Conservation (phyloP, 352 stramenopile species). For the Globisporangium cystogenes region DNA sequence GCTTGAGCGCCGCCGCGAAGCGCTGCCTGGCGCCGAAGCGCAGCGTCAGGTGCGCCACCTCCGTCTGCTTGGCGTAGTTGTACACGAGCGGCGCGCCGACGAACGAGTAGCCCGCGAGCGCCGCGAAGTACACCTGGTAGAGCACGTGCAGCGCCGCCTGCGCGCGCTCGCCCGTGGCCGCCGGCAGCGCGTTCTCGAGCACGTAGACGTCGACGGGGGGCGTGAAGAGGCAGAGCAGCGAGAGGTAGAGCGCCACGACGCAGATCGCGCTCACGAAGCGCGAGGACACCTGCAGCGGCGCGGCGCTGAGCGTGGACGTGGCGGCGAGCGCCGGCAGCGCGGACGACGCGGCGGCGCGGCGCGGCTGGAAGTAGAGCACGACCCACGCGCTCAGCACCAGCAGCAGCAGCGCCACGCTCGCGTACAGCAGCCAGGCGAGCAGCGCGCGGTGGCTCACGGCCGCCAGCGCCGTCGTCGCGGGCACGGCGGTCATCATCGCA, state of each 20-base stretch:
- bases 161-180: conserved; percentile 51
- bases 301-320: conserved; percentile 49
- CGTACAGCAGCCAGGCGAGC: conserved; percentile 63
- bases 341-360: conserved; percentile 39
- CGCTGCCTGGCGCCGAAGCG: conserved; percentile 47
- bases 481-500: not conserved
- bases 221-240: conserved; percentile 73
- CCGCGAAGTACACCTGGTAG: conserved; percentile 71
- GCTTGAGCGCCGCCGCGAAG: conserved; percentile 57
- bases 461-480: conserved; percentile 6
- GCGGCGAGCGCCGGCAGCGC: conserved; percentile 47
- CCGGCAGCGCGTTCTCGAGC: conserved; percentile 59
- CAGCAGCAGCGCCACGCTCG: conserved; percentile 48
- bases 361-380: conserved; percentile 65
- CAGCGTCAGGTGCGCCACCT: conserved; percentile 79
- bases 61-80: conserved; percentile 80
- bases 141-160: conserved; percentile 41
- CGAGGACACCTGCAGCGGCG: conserved; percentile 56
- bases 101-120: conserved; percentile 60
- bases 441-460: conserved; percentile 27
- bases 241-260: conserved; percentile 60
- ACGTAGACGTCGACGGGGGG: conserved; percentile 77
- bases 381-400: conserved; percentile 43
- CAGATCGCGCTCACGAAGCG: conserved; percentile 68
- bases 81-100: conserved; percentile 68